These are phyloP conservation scores for Jaapia argillacea DNA, from an alignment of 768 basidiomycete genomes.

Conservation along the genomic window DNA sequence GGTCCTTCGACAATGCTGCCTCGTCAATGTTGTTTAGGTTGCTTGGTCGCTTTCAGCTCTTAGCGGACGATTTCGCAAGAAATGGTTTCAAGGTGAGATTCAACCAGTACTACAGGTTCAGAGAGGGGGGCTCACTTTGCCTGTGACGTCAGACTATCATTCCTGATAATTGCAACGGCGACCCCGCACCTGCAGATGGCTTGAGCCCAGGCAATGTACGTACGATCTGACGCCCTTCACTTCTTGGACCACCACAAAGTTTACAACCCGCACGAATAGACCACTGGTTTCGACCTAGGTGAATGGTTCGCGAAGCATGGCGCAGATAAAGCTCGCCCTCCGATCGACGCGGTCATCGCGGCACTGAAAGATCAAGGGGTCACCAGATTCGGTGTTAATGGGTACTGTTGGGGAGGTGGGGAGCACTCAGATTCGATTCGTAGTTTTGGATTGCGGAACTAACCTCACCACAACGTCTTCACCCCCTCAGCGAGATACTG, in stretches of 20 bases:
- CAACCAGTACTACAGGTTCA: neutral
- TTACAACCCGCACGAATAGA: too few relatives aligned
- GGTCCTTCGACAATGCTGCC: neutral
- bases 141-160: slow-evolving; percentile 9
- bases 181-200: slow-evolving; percentile 9
- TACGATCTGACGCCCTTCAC: too few relatives aligned
- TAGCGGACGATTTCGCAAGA: slow-evolving; percentile 21
- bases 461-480: neutral
- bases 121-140: neutral
- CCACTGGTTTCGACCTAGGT: slow-evolving; percentile 15
- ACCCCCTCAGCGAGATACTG: slow-evolving; percentile 24
- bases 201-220: slow-evolving; percentile 4
- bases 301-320: slow-evolving; percentile 26
- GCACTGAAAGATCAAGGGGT: slow-evolving; percentile 29
- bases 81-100: slow-evolving; percentile 17
- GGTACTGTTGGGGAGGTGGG: slow-evolving; percentile 32
- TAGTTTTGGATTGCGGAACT: neutral
- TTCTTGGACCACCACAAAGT: neutral
- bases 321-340: slow-evolving; percentile 21
- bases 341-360: slow-evolving; percentile 25
- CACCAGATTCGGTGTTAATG: slow-evolving; percentile 26
- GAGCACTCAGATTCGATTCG: slow-evolving; percentile 1
- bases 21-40: neutral
- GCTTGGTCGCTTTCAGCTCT: slow-evolving; percentile 10
- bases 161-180: slow-evolving; percentile 18